Percentiles rank a stretch among this genome's conserved stretches.
Evolutionary conservation across 305 asterid genomes (phyloP).

Genomic region (Caryopteris hybrid): DNA sequence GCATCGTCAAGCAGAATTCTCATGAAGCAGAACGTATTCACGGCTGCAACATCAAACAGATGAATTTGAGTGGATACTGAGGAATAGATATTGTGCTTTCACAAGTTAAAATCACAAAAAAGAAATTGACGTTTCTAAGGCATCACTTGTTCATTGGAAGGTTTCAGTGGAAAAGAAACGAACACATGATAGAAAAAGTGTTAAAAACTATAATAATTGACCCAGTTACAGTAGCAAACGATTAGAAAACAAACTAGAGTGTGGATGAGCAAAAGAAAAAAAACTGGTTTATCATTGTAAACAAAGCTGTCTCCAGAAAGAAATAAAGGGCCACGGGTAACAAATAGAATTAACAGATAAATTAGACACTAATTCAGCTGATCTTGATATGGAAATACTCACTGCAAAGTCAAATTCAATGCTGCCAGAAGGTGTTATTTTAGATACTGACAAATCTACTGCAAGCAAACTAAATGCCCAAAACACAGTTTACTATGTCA

Average conservation of each 20-base stretch:
- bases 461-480: background rate
- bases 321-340: background rate
- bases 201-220: background rate
- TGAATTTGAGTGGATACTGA: background rate
- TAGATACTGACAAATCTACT: background rate
- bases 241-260: background rate
- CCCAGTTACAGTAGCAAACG: background rate
- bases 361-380: background rate
- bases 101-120: background rate
- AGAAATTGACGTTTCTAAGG: background rate
- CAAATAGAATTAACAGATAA: background rate
- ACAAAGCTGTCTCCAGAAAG: background rate
- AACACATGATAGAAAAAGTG: background rate
- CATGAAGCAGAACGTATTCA: constrained; percentile 84
- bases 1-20: constrained; percentile 64
- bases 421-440: background rate
- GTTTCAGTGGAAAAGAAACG: background rate
- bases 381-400: background rate
- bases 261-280: background rate
- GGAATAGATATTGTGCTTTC: background rate
- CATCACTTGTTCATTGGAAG: background rate
- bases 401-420: background rate
- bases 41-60: constrained; percentile 68
- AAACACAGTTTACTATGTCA: background rate
- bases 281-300: too few species aligned